phyloP scores from a whole-genome alignment of 1,139 yeast genomes.

The Scheffersomyces parashehatae region DNA sequence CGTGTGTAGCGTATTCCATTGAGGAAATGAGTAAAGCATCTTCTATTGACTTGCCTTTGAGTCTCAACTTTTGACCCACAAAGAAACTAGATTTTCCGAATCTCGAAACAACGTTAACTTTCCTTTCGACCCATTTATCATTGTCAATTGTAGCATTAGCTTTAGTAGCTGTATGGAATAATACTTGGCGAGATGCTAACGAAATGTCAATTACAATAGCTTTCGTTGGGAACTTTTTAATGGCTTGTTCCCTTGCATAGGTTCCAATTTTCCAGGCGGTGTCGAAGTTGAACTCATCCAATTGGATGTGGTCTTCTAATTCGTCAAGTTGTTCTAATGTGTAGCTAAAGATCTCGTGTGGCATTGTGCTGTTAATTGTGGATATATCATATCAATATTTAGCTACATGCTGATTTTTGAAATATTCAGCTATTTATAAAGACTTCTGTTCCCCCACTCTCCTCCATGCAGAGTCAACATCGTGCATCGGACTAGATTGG shows the following conservation, averaged over 20 bases:
- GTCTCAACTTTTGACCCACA: slow-evolving; percentile 49
- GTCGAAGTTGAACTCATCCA: slow-evolving; percentile 27
- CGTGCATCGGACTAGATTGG: too few species aligned
- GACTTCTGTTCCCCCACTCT: too few species aligned
- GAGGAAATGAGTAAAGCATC: slow-evolving; percentile 45
- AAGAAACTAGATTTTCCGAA: slow-evolving; percentile 55
- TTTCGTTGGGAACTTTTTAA: slow-evolving; percentile 19
- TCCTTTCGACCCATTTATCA: slow-evolving; percentile 60
- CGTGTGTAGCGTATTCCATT: slow-evolving; percentile 57
- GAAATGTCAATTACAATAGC: slow-evolving; percentile 55
- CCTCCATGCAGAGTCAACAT: too few species aligned
- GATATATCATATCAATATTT: too few species aligned
- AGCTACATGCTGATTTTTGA: too few species aligned
- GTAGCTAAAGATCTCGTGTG: not conserved
- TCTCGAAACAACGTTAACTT: slow-evolving; percentile 51
- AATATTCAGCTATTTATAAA: too few species aligned
- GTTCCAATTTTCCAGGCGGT: slow-evolving; percentile 41
- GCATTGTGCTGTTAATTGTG: not conserved
- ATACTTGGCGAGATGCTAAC: slow-evolving; percentile 47
- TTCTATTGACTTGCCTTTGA: slow-evolving; percentile 29
- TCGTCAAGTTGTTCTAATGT: slow-evolving; percentile 6
- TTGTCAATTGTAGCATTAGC: slow-evolving; percentile 51
- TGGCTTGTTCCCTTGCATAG: slow-evolving; percentile 29
- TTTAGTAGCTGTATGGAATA: slow-evolving; percentile 52
- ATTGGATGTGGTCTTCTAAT: slow-evolving; percentile 13